These are phyloP conservation scores for Daldinia decipiens DNA, from an alignment of 495 filamentous ascomycete species.

Conservation along the genomic window DNA sequence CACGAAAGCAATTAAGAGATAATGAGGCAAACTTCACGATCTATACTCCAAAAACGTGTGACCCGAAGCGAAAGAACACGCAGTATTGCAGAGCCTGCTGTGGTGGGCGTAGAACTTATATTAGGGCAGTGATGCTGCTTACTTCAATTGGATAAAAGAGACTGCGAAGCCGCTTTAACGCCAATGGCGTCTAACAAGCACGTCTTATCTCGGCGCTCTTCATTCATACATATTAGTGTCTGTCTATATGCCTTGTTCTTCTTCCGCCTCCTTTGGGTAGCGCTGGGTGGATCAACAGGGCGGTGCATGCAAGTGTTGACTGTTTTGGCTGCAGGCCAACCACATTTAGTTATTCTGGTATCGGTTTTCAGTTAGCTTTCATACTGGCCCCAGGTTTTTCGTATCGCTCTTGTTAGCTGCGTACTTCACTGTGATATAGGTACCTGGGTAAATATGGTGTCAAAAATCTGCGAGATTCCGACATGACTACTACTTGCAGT, in stretches of 20 bases:
- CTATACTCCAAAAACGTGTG: constrained; percentile 1
- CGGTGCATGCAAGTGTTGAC: constrained; percentile 40
- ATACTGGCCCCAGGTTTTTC: background rate
- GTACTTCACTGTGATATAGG: background rate
- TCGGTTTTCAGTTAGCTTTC: background rate
- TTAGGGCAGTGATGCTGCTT: constrained; percentile 23
- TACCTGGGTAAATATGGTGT: background rate
- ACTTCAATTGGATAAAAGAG: constrained; percentile 13
- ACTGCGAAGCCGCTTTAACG: background rate
- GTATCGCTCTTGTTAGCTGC: background rate
- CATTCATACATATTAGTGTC: background rate
- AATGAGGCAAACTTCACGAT: constrained; percentile 19
- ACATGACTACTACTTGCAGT: constrained; percentile 11
- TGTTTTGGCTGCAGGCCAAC: constrained; percentile 18
- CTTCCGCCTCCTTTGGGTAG: constrained; percentile 18
- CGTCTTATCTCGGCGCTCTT: constrained; percentile 8
- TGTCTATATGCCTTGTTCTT: constrained; percentile 9
- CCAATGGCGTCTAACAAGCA: constrained; percentile 11
- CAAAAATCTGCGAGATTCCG: background rate
- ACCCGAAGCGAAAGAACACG: constrained; percentile 3
- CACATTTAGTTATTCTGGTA: background rate
- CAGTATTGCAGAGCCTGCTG: constrained; percentile 4
- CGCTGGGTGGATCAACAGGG: constrained; percentile 31
- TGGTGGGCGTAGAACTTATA: constrained; percentile 27
- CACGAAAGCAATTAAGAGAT: background rate